Conservation (phyloP, 2,329 filamentous ascomycete genomes). For the Setomelanomma holmii region DNA sequence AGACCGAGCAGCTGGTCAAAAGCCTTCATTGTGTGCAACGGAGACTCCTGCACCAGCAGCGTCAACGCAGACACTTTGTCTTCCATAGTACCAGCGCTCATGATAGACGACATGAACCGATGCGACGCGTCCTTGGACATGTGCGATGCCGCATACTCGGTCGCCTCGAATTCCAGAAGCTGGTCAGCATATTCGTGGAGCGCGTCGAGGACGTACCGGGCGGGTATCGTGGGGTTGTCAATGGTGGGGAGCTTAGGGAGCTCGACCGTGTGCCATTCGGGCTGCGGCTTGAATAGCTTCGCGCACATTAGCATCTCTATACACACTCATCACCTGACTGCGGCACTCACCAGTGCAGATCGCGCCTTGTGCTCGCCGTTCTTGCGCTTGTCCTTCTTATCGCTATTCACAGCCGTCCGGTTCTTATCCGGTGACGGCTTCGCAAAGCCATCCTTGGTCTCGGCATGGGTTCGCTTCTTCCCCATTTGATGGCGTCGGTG, state of each 20-base stretch:
- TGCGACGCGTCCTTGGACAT: constrained; percentile 83
- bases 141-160: constrained; percentile 73
- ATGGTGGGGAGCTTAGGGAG: constrained; percentile 60
- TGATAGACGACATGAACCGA: constrained; percentile 96
- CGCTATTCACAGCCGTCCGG: constrained; percentile 36
- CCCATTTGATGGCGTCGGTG: constrained; percentile 46
- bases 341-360: constrained; percentile 38
- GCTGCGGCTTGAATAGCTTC: constrained; percentile 66
- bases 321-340: not conserved
- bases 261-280: constrained; percentile 71
- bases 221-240: constrained; percentile 56
- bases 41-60: constrained; percentile 92
- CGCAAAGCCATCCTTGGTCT: constrained; percentile 50
- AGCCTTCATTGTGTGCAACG: constrained; percentile 87
- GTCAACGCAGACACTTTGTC: constrained; percentile 97
- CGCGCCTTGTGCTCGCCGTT: constrained; percentile 42
- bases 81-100: constrained; percentile 93
- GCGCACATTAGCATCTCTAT: constrained; percentile 25
- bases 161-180: constrained; percentile 79
- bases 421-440: constrained; percentile 44
- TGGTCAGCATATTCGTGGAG: constrained; percentile 74
- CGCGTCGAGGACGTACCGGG: constrained; percentile 62
- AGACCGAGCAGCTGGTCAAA: constrained; percentile 83
- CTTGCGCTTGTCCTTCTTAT: constrained; percentile 41
- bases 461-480: constrained; percentile 51